Percentiles rank a stretch among this genome's conserved stretches.
These are phyloP conservation scores for Colletotrichum sp. DNA, from an alignment of 2,329 filamentous ascomycete species.

Conservation along the genomic window DNA sequence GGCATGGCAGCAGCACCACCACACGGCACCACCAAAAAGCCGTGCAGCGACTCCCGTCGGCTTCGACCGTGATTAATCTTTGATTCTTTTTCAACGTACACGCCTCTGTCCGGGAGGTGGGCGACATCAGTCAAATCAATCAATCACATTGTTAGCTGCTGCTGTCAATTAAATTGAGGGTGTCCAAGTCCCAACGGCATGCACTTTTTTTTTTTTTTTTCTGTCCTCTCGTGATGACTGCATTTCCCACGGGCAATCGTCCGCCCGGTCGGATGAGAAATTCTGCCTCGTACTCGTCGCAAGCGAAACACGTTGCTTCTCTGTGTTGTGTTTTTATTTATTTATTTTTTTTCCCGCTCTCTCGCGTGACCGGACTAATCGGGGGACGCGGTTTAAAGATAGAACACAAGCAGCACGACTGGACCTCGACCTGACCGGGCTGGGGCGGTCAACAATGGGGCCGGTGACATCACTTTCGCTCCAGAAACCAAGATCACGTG, in stretches of 20 bases:
- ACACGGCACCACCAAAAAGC: neutral
- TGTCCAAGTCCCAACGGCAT: neutral
- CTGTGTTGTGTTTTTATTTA: neutral
- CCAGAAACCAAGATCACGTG: neutral
- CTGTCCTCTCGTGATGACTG: neutral
- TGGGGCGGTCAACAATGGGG: neutral
- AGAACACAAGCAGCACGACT: neutral
- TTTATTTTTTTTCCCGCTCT: neutral
- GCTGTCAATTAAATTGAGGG: neutral
- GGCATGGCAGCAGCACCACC: neutral
- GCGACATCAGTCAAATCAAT: neutral
- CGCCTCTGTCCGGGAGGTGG: slow-evolving; percentile 7
- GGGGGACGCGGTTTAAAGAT: neutral
- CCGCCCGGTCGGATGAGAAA: neutral
- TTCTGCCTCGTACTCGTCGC: neutral
- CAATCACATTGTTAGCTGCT: neutral
- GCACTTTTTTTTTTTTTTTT: neutral
- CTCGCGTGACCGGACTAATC: neutral
- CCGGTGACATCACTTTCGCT: neutral
- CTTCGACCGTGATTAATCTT: neutral
- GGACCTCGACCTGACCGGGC: neutral
- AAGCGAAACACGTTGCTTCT: neutral
- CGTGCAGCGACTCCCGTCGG: neutral
- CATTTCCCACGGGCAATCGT: neutral
- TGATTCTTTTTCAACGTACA: neutral